A percentile compares a stretch with the other conserved stretches of the same genome.
These are phyloP conservation scores for Penicillium subrubescens DNA, from an alignment of 495 filamentous ascomycete genomes.

Conservation along the genomic window DNA sequence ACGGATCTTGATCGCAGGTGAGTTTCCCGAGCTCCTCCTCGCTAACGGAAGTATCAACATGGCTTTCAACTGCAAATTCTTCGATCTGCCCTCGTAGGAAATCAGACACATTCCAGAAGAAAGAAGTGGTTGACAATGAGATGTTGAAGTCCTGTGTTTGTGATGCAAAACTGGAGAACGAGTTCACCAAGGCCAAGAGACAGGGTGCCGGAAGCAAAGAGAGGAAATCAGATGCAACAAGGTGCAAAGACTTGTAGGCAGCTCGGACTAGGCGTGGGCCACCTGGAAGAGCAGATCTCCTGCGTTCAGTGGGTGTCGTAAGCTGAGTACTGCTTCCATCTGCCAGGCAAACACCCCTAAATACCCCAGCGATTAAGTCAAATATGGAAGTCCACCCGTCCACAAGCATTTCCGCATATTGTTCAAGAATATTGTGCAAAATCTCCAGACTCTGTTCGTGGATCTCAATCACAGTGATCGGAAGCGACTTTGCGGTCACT, in stretches of 20 bases:
- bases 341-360: constrained; percentile 49
- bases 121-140: constrained; percentile 88
- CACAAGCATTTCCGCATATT: constrained; percentile 80
- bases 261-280: constrained; percentile 77
- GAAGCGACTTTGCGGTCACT: constrained; percentile 31
- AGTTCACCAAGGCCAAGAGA: constrained; percentile 82
- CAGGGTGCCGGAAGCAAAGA: constrained; percentile 74
- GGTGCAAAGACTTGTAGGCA: constrained; percentile 83
- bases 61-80: constrained; percentile 45
- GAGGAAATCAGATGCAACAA: constrained; percentile 94
- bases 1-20: constrained; percentile 37
- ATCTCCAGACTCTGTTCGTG: constrained; percentile 82
- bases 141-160: constrained; percentile 94
- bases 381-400: constrained; percentile 86
- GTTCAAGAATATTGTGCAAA: constrained; percentile 79
- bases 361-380: constrained; percentile 81
- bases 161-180: constrained; percentile 81
- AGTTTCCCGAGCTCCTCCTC: constrained; percentile 42
- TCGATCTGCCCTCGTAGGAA: constrained; percentile 62
- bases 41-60: constrained; percentile 42
- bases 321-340: constrained; percentile 19
- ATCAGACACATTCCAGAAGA: constrained; percentile 94
- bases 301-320: constrained; percentile 22
- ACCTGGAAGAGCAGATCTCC: constrained; percentile 45
- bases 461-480: constrained; percentile 69